Percentiles rank a stretch among this genome's conserved stretches.
These are phyloP conservation scores for Suhomyces tanzawaensis DNA, from an alignment of 805 yeast species.

Conservation along the genomic window DNA sequence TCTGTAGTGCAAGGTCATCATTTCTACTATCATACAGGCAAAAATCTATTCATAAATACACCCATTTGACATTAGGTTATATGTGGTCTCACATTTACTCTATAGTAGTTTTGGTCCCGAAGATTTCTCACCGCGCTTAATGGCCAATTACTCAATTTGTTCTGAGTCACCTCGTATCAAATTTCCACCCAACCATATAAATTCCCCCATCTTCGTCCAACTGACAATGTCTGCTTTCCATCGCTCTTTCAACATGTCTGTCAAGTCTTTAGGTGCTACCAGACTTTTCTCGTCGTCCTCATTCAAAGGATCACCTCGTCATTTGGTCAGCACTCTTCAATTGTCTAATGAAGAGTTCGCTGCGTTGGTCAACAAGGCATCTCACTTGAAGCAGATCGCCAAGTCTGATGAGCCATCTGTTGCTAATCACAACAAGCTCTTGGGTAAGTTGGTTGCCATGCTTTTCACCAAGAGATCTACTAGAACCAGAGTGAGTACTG, in stretches of 20 bases:
- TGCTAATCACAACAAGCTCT: constrained; percentile 50
- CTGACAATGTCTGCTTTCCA: neutral
- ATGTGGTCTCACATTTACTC: neutral
- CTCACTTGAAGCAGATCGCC: constrained; percentile 59
- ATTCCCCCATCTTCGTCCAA: neutral
- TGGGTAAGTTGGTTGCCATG: constrained; percentile 81
- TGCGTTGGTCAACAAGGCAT: constrained; percentile 71
- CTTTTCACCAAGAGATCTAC: constrained; percentile 91
- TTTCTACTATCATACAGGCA: too few relatives aligned
- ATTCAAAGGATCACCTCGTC: constrained; percentile 46
- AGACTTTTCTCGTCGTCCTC: constrained; percentile 5
- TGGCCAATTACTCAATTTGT: constrained; percentile 12
- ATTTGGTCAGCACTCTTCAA: constrained; percentile 79
- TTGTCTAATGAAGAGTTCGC: constrained; percentile 69
- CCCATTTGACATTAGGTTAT: neutral
- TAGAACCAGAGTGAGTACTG: constrained; percentile 89
- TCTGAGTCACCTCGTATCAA: constrained; percentile 5
- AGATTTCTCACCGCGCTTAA: constrained; percentile 16
- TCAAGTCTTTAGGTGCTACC: constrained; percentile 3
- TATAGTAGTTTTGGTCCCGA: neutral
- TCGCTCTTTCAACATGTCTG: constrained; percentile 4
- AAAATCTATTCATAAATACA: too few relatives aligned
- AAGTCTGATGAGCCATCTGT: constrained; percentile 47
- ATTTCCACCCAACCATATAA: neutral
- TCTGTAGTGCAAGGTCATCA: too few relatives aligned